Evolutionary conservation across 1,139 yeast species (phyloP).

Genomic region (Geotrichum histeridarum): DNA sequence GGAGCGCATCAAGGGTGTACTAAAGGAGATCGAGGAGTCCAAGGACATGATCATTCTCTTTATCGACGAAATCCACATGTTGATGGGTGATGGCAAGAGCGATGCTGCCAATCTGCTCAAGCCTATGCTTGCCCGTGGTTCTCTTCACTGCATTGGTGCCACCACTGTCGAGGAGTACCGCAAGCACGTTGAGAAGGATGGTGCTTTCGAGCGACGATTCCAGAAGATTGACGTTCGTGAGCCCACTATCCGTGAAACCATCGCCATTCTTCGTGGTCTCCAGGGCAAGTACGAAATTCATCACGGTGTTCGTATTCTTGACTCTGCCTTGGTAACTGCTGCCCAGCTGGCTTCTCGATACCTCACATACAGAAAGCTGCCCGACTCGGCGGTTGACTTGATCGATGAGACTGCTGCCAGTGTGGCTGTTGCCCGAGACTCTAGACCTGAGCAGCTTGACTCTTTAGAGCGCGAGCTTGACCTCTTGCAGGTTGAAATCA

Average conservation of each 20-base stretch:
- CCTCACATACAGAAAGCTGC: slow-evolving; percentile 89
- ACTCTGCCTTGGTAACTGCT: slow-evolving; percentile 90
- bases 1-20: slow-evolving; percentile 93
- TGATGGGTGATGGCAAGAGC: slow-evolving; percentile 93
- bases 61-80: slow-evolving; percentile 96
- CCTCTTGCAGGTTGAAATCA: slow-evolving; percentile 87
- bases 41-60: slow-evolving; percentile 80
- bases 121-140: slow-evolving; percentile 96
- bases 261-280: slow-evolving; percentile 92
- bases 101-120: slow-evolving; percentile 96
- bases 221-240: slow-evolving; percentile 95
- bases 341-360: slow-evolving; percentile 94
- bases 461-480: slow-evolving; percentile 88
- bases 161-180: slow-evolving; percentile 94
- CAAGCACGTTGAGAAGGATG: slow-evolving; percentile 88
- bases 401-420: slow-evolving; percentile 97
- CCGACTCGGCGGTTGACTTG: slow-evolving; percentile 95
- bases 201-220: slow-evolving; percentile 97
- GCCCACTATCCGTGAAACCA: slow-evolving; percentile 86
- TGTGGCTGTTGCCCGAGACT: slow-evolving; percentile 96
- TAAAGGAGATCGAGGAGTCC: slow-evolving; percentile 87
- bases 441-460: slow-evolving; percentile 95
- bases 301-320: slow-evolving; percentile 95
- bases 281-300: slow-evolving; percentile 96
- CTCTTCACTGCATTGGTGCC: slow-evolving; percentile 96